Evolutionary conservation across 306 rosid species (phyloP), one percentile per base, ranked within the genome.

Genomic region (Alnus glutinosa): DNA sequence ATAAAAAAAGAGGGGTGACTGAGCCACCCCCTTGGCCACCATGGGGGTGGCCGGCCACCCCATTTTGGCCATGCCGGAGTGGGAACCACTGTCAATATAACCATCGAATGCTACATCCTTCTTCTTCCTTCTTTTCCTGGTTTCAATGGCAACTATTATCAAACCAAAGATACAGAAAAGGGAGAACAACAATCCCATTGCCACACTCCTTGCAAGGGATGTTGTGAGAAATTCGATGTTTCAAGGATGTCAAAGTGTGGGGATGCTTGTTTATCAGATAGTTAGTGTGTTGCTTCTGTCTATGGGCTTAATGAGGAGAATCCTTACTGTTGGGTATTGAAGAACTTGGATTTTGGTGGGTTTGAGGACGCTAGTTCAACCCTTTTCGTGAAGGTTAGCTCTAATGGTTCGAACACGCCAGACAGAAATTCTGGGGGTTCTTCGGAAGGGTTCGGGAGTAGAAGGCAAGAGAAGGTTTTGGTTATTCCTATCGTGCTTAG

Each of bases 231-330:
- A 23, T 23, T 23, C 28, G 97, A 95, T 73, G 70, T 88, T 75
- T 77, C 85, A 4, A 86, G 76, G 1, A 90, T 90, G 7, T 82
- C 97, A 1, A 86, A 89, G 71, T 95, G 98, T 79, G 98, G 98
- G 12, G 98, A 92, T 83, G 90, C 90, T 54, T 95, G 98, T 75
- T 86, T 92, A 72, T 75, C 89, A 12, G 92, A 91, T 62, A 91
- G 98, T 80, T 92, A 95, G 63, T 95, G 98, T 81, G 89, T 92
- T 77, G 98, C 98, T 80, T 90, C 98, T 39, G 88, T 95, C 63
- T 91, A 92, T 79, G 98, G 98, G 23, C 90, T 92, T 72, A 87
- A 87, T 79, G 97, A 89, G 14, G 98, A 93, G 78, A 91, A 78
- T 52, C 91, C 98, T 7, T 92, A 91, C 44, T 95, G 98, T 70